Evolutionary conservation across 2,329 filamentous ascomycete species (phyloP).

Genomic region (Trichoderma sp.): DNA sequence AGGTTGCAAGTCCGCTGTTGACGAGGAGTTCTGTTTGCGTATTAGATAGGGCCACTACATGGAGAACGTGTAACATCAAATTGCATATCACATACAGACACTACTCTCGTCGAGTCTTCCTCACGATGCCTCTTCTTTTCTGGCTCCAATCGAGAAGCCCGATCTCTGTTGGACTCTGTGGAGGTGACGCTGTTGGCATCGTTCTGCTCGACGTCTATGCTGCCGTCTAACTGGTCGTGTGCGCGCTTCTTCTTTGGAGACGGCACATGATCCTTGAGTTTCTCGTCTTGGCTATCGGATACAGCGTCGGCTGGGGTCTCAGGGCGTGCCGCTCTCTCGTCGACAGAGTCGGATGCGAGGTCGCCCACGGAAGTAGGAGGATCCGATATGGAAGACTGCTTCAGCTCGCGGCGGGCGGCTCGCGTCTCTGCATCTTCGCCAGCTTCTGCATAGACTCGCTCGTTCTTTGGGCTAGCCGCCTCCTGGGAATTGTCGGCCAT

Average conservation of each 20-base stretch:
- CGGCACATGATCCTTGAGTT: slow-evolving; percentile 50
- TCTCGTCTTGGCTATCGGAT: slow-evolving; percentile 38
- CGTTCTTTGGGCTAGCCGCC: slow-evolving; percentile 42
- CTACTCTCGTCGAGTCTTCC: slow-evolving; percentile 40
- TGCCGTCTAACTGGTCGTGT: slow-evolving; percentile 59
- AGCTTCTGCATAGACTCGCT: slow-evolving; percentile 36
- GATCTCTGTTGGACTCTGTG: slow-evolving; percentile 50
- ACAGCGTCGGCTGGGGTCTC: slow-evolving; percentile 40
- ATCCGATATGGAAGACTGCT: slow-evolving; percentile 64
- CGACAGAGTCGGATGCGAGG: slow-evolving; percentile 20
- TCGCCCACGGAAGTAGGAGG: slow-evolving; percentile 25
- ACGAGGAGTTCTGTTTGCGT: slow-evolving; percentile 13
- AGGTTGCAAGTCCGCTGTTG: not conserved
- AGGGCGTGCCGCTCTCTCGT: slow-evolving; percentile 32
- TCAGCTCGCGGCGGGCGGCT: slow-evolving; percentile 64
- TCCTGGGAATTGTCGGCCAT: slow-evolving; percentile 50
- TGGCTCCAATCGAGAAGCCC: slow-evolving; percentile 52
- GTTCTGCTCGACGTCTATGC: slow-evolving; percentile 45
- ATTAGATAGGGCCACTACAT: not conserved
- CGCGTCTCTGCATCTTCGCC: slow-evolving; percentile 65
- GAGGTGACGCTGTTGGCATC: slow-evolving; percentile 46
- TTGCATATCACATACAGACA: slow-evolving; percentile 35
- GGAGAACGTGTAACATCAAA: not conserved
- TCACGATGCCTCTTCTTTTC: slow-evolving; percentile 67
- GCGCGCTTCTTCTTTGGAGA: slow-evolving; percentile 69